phyloP scores from a whole-genome alignment of 257 asterid species.

The Plectranthus barbatus region DNA sequence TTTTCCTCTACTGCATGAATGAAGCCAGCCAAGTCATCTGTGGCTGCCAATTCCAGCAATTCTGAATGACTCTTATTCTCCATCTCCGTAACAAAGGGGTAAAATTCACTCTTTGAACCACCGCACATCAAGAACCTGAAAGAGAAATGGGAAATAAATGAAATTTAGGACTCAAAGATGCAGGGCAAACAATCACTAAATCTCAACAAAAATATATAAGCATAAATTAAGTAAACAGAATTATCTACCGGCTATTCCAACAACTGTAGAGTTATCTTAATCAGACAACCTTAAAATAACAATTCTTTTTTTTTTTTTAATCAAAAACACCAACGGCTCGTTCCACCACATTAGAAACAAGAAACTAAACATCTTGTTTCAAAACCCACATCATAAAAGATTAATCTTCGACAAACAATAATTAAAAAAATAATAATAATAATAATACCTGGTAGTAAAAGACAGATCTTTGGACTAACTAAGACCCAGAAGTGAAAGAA shows the following conservation, averaged over 20 bases:
- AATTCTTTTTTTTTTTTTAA: background rate
- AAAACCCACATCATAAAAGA: conserved; percentile 23
- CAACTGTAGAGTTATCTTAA: background rate
- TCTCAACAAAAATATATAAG: background rate
- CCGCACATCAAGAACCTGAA: conserved; percentile 42
- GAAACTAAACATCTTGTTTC: background rate
- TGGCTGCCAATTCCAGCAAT: conserved; percentile 73
- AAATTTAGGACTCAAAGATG: background rate
- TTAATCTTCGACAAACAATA: conserved; percentile 1
- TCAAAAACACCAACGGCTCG: conserved; percentile 2
- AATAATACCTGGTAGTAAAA: conserved; percentile 20
- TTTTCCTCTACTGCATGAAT: conserved; percentile 41
- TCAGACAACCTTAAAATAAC: background rate
- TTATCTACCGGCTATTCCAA: background rate
- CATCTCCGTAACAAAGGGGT: conserved; percentile 37
- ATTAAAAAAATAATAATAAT: background rate
- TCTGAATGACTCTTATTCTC: conserved; percentile 39
- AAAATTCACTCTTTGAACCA: conserved; percentile 29
- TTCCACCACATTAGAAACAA: conserved; percentile 14
- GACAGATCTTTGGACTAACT: background rate
- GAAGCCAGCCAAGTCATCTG: conserved; percentile 58
- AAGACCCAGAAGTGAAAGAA: background rate
- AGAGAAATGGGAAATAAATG: background rate
- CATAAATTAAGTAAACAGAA: too few relatives aligned
- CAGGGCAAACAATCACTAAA: conserved; percentile 11